These are phyloP conservation scores for Soucietia sequanensis DNA, from an alignment of 805 yeast genomes.

Conservation along the genomic window DNA sequence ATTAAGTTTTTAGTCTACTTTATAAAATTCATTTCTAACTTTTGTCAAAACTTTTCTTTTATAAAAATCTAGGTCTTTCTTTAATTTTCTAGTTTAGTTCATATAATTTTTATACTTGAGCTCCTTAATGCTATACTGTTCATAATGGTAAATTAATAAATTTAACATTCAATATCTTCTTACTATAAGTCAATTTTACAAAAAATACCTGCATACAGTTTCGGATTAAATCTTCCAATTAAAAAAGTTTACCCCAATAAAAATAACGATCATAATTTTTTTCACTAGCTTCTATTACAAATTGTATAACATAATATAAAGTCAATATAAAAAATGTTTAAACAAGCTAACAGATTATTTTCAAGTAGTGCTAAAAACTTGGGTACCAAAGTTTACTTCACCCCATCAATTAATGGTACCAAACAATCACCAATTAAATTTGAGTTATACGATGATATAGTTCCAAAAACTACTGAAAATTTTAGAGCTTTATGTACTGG, in stretches of 20 bases:
- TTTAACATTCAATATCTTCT: too few species aligned
- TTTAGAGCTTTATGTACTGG: constrained; percentile 87
- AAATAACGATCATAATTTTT: constrained; percentile 20
- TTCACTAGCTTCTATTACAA: constrained; percentile 10
- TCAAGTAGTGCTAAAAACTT: constrained; percentile 45
- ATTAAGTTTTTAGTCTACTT: constrained; percentile 48
- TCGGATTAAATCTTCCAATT: neutral
- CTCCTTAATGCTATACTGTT: too few species aligned
- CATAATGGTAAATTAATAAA: too few species aligned
- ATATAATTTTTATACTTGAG: too few species aligned
- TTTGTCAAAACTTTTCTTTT: too few species aligned
- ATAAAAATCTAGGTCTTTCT: too few species aligned
- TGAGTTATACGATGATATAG: constrained; percentile 78
- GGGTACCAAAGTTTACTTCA: constrained; percentile 57
- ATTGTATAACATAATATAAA: too few species aligned
- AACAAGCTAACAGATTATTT: constrained; percentile 45
- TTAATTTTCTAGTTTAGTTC: too few species aligned
- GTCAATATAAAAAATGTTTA: constrained; percentile 11
- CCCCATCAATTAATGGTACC: constrained; percentile 54
- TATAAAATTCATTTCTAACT: too few species aligned
- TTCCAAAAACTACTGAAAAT: constrained; percentile 95
- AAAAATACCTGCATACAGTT: neutral
- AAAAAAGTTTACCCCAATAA: too few species aligned
- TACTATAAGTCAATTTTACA: too few species aligned
- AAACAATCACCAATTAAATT: constrained; percentile 39